Conservation (phyloP, 345 rosid genomes). For the Balakata baccata region DNA sequence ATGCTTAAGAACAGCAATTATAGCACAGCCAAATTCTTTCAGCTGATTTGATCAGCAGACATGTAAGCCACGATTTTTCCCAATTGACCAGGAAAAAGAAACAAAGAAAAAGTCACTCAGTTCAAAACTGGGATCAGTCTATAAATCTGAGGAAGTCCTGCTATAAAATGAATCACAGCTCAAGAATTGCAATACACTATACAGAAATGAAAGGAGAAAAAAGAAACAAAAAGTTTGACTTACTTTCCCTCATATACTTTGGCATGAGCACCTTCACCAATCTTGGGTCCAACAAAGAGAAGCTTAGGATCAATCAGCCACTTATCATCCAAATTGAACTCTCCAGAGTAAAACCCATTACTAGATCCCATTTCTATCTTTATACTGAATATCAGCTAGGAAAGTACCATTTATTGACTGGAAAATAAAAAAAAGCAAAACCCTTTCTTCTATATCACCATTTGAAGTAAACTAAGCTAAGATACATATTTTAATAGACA, state of each 20-base stretch:
- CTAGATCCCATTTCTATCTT: conserved; percentile 68
- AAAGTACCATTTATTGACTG: conserved; percentile 26
- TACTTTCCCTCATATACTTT: conserved; percentile 98
- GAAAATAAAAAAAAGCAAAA: conserved; percentile 6
- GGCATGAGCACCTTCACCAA: conserved; percentile 99
- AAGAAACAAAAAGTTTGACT: conserved; percentile 35
- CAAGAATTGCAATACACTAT: conserved; percentile 10
- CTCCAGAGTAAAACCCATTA: conserved; percentile 57
- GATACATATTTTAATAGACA: too few species aligned
- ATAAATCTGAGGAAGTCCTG: neutral
- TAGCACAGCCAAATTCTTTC: neutral
- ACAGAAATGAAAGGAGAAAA: conserved; percentile 3
- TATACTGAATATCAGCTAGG: conserved; percentile 5
- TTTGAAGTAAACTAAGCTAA: conserved; percentile 21
- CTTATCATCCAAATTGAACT: conserved; percentile 68
- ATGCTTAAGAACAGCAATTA: neutral
- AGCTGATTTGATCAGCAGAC: neutral
- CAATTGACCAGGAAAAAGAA: neutral
- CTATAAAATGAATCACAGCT: conserved; percentile 13
- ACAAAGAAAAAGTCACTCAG: neutral
- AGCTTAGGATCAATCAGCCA: conserved; percentile 90
- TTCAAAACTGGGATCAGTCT: neutral
- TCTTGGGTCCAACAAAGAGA: conserved; percentile 95
- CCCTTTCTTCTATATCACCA: conserved; percentile 14
- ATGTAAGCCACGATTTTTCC: neutral